These are phyloP conservation scores for Salix viminalis DNA, from an alignment of 345 rosid species.

Conservation along the genomic window DNA sequence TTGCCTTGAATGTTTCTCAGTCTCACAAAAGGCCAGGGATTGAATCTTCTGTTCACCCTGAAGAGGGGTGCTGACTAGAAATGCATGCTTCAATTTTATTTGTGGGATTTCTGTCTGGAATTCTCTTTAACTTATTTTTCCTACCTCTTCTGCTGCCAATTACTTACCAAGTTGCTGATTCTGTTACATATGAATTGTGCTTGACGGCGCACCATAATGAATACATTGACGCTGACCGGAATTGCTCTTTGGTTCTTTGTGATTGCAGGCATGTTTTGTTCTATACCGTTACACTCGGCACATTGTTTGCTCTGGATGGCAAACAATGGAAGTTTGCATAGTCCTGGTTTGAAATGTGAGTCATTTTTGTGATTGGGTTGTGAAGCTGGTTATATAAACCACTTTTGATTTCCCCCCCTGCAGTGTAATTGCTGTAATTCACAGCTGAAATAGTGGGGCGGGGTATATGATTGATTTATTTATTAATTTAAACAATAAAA, in stretches of 20 bases:
- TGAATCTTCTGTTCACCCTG: neutral
- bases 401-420: neutral
- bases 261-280: constrained; percentile 28
- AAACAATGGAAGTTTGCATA: constrained; percentile 15
- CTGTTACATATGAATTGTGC: neutral
- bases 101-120: neutral
- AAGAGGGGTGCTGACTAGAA: neutral
- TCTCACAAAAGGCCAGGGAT: neutral
- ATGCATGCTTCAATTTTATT: neutral
- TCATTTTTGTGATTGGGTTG: constrained; percentile 6
- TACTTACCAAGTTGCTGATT: neutral
- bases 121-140: neutral
- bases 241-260: constrained; percentile 1
- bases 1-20: neutral
- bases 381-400: constrained; percentile 1
- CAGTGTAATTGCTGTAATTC: neutral
- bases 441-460: constrained; percentile 7
- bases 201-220: too few relatives aligned
- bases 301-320: constrained; percentile 31
- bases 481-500: constrained; percentile 11
- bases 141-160: neutral
- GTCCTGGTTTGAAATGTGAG: constrained; percentile 6
- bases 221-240: neutral
- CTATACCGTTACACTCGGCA: constrained; percentile 3
- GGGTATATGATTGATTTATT: constrained; percentile 19